Evolutionary conservation across 441 rosid species (phyloP).

Genomic region (Erodium trifolium): DNA sequence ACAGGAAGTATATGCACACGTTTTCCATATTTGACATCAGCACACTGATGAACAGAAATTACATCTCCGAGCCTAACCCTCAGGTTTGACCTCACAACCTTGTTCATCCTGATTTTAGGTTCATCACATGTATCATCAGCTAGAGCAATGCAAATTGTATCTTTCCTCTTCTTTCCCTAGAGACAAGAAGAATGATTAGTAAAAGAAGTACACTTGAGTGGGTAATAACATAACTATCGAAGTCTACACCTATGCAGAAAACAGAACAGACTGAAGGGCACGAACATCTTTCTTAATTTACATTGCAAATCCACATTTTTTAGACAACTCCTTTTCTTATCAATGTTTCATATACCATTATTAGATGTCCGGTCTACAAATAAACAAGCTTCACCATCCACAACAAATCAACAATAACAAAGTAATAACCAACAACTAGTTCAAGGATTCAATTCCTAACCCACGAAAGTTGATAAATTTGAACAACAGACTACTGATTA

Average conservation of each 20-base stretch:
- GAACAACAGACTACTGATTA: not conserved
- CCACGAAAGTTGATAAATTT: not conserved
- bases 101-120: constrained; percentile 18
- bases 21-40: constrained; percentile 1
- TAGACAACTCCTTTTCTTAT: too few relatives aligned
- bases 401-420: too few relatives aligned
- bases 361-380: too few relatives aligned
- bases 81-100: not conserved
- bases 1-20: constrained; percentile 4
- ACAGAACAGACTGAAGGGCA: too few relatives aligned
- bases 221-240: too few relatives aligned
- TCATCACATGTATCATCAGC: constrained; percentile 15
- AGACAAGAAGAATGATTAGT: not conserved
- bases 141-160: constrained; percentile 15
- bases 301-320: too few relatives aligned
- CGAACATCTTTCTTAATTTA: too few relatives aligned
- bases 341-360: too few relatives aligned
- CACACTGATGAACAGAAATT: constrained; percentile 2
- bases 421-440: too few relatives aligned
- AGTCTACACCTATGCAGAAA: too few relatives aligned
- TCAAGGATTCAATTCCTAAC: not conserved
- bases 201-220: too few relatives aligned
- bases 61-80: constrained; percentile 4
- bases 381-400: not conserved
- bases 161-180: constrained; percentile 13